These are phyloP conservation scores for Leccinum imitatum DNA, from an alignment of 768 basidiomycete genomes.

Conservation along the genomic window DNA sequence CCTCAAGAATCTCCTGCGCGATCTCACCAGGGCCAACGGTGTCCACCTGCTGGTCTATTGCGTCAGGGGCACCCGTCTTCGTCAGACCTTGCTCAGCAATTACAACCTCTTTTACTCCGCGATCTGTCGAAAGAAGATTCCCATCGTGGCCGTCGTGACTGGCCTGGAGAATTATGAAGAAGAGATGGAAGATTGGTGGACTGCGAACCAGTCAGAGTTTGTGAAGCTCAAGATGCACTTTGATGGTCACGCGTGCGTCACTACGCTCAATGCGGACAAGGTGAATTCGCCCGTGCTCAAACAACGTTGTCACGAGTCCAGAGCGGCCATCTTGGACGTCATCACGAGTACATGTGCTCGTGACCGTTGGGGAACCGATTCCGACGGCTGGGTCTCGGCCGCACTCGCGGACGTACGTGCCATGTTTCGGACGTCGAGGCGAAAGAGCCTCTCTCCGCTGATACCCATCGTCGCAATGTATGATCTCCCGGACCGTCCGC, in stretches of 20 bases:
- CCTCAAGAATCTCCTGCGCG: slow-evolving; percentile 25
- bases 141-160: slow-evolving; percentile 37
- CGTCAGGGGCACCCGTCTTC: slow-evolving; percentile 33
- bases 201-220: slow-evolving; percentile 31
- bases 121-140: slow-evolving; percentile 37
- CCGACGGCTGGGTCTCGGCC: slow-evolving; percentile 21
- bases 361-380: slow-evolving; percentile 26
- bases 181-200: slow-evolving; percentile 35
- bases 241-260: slow-evolving; percentile 39
- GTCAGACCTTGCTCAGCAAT: slow-evolving; percentile 29
- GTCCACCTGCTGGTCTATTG: slow-evolving; percentile 34
- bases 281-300: slow-evolving; percentile 29
- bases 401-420: slow-evolving; percentile 26
- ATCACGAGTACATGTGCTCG: slow-evolving; percentile 19
- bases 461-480: slow-evolving; percentile 24
- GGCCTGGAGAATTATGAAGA: slow-evolving; percentile 38
- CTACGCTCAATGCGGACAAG: slow-evolving; percentile 33
- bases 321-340: slow-evolving; percentile 21
- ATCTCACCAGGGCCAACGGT: slow-evolving; percentile 27
- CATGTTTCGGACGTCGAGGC: slow-evolving; percentile 17
- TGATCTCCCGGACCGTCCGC: slow-evolving; percentile 16
- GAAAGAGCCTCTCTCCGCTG: slow-evolving; percentile 6
- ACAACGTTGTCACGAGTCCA: slow-evolving; percentile 29
- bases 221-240: slow-evolving; percentile 32
- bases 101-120: slow-evolving; percentile 39